Conservation (phyloP, 768 basidiomycete species). For the Leucogyrophana mollusca region DNA sequence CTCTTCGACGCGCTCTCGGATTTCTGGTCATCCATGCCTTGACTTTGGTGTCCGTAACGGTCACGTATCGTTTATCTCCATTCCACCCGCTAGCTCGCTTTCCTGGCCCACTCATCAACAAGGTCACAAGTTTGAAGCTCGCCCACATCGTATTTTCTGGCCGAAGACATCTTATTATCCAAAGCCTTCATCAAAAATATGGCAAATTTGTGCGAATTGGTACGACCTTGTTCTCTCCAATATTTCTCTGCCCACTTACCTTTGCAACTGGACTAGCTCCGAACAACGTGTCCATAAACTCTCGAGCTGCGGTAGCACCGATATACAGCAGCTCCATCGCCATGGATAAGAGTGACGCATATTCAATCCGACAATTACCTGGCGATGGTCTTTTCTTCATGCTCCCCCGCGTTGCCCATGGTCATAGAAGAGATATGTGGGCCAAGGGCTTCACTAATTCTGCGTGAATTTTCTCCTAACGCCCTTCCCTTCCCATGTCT, state of each 20-base stretch:
- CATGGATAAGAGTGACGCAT: slow-evolving; percentile 23
- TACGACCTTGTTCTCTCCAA: slow-evolving; percentile 4
- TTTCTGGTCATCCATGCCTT: not conserved
- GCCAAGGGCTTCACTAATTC: slow-evolving; percentile 22
- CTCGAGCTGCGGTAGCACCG: slow-evolving; percentile 14
- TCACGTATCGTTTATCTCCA: slow-evolving; percentile 19
- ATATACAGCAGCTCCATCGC: slow-evolving; percentile 19
- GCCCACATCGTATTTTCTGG: slow-evolving; percentile 16
- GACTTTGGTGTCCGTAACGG: slow-evolving; percentile 19
- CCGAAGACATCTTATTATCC: slow-evolving; percentile 43
- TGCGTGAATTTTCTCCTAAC: slow-evolving; percentile 14
- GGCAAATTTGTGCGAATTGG: slow-evolving; percentile 37
- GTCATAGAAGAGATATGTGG: slow-evolving; percentile 25
- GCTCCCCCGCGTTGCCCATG: slow-evolving; percentile 20
- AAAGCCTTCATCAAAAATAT: slow-evolving; percentile 31
- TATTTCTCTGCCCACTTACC: not conserved
- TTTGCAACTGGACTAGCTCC: slow-evolving; percentile 20
- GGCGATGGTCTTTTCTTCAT: slow-evolving; percentile 30
- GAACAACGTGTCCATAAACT: slow-evolving; percentile 30
- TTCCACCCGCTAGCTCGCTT: slow-evolving; percentile 16
- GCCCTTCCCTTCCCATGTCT: not conserved
- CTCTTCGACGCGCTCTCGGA: not conserved
- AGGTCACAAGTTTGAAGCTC: slow-evolving; percentile 10
- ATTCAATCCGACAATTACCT: not conserved
- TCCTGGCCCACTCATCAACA: slow-evolving; percentile 14